phyloP scores from a whole-genome alignment of 2,329 filamentous ascomycete genomes.

The Ascochyta fabae region DNA sequence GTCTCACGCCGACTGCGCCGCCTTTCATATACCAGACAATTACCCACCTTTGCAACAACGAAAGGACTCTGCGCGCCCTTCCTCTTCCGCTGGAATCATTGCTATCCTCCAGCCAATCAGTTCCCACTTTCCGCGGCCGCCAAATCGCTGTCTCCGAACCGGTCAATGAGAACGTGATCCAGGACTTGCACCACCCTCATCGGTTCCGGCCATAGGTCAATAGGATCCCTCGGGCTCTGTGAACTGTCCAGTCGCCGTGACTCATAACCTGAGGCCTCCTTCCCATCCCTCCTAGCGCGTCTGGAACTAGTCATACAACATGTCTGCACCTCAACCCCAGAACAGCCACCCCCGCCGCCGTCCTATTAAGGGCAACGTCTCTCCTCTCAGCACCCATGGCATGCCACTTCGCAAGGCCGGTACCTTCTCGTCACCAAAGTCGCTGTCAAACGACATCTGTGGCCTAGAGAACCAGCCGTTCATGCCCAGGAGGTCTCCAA shows the following conservation, averaged over 20 bases:
- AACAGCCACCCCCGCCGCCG: slow-evolving; percentile 56
- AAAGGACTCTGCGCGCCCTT: slow-evolving; percentile 41
- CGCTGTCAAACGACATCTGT: slow-evolving; percentile 47
- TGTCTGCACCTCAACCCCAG: slow-evolving; percentile 48
- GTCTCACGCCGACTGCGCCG: slow-evolving; percentile 41
- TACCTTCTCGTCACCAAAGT: slow-evolving; percentile 56
- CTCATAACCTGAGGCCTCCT: slow-evolving; percentile 45
- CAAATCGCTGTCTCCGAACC: slow-evolving; percentile 14
- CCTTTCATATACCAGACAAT: slow-evolving; percentile 41
- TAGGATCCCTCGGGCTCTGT: slow-evolving; percentile 34
- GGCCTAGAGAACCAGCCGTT: slow-evolving; percentile 49
- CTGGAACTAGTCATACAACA: slow-evolving; percentile 46
- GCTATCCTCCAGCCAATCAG: slow-evolving; percentile 17
- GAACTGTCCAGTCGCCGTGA: slow-evolving; percentile 37
- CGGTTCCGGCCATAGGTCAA: slow-evolving; percentile 31
- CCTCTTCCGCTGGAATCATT: slow-evolving; percentile 22
- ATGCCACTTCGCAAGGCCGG: slow-evolving; percentile 57
- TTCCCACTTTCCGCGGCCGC: slow-evolving; percentile 15
- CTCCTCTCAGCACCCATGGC: slow-evolving; percentile 47
- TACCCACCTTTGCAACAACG: slow-evolving; percentile 28
- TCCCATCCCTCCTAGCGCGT: slow-evolving; percentile 33
- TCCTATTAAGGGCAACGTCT: slow-evolving; percentile 48
- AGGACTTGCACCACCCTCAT: slow-evolving; percentile 27
- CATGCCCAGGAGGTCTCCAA: slow-evolving; percentile 57
- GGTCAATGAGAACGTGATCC: slow-evolving; percentile 38